Conservation (phyloP, 202 grass and related monocot species). For the Brachypodium distachyon region DNA sequence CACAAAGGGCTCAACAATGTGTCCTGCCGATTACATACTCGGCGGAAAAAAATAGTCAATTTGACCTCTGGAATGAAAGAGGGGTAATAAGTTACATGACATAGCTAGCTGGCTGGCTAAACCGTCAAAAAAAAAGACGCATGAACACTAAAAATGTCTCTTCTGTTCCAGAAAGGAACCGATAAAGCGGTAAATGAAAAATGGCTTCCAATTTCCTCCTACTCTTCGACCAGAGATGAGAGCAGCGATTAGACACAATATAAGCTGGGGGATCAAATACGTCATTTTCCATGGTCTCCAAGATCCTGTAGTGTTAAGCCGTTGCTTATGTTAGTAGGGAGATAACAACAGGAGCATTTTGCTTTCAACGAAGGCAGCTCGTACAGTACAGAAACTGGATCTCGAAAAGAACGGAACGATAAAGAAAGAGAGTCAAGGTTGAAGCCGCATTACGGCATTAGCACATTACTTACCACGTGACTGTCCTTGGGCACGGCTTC, state of each 20-base stretch:
- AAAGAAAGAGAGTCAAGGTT: background rate
- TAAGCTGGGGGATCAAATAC: background rate
- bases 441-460: background rate
- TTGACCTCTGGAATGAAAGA: background rate
- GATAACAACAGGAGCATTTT: background rate
- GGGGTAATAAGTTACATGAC: background rate
- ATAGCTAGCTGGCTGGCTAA: background rate
- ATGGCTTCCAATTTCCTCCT: background rate
- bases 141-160: background rate
- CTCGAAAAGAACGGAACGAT: too few species aligned
- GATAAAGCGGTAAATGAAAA: background rate
- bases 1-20: background rate
- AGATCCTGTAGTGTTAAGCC: background rate
- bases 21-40: background rate
- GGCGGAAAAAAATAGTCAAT: background rate
- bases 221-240: background rate
- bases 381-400: too few species aligned
- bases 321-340: background rate
- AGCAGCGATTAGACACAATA: background rate
- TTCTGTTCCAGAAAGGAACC: background rate
- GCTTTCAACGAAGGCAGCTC: background rate
- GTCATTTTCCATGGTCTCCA: background rate
- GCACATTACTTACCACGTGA: slow-evolving; percentile 3
- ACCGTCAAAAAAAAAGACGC: background rate
- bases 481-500: background rate